Conservation (phyloP, 257 asterid species). For the Solanum etuberosum region DNA sequence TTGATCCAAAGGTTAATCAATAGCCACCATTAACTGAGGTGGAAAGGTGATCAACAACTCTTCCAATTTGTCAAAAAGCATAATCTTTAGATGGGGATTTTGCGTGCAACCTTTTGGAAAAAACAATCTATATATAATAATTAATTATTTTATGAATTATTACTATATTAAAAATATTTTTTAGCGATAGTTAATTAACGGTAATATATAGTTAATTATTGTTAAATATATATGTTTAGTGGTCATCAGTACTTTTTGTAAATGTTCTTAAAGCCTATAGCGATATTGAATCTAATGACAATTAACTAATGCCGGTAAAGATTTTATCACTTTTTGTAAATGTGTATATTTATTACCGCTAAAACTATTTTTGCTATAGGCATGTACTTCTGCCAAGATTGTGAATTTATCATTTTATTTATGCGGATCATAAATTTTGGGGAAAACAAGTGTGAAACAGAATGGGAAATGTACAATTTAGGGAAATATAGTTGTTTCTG, state of each 20-base stretch:
- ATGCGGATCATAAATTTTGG: not conserved
- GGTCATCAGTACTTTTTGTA: accelerated
- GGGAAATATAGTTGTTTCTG: not conserved
- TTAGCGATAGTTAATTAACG: too few species aligned
- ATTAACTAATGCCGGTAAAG: too few species aligned
- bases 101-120: not conserved
- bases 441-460: not conserved
- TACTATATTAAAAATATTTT: too few species aligned
- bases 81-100: not conserved
- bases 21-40: not conserved
- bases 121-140: not conserved
- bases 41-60: not conserved
- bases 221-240: too few species aligned
- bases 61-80: not conserved
- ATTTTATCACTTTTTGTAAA: too few species aligned
- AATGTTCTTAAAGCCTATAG: too few species aligned
- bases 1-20: not conserved
- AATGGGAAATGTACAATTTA: not conserved
- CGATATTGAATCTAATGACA: not conserved
- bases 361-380: not conserved
- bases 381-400: not conserved
- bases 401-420: not conserved
- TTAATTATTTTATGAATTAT: not conserved
- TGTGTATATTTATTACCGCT: not conserved
- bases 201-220: not conserved